A percentile compares a stretch with the other conserved stretches of the same genome.
phyloP scores from a whole-genome alignment of 2,329 filamentous ascomycete genomes.

The Alternaria ventricosa region DNA sequence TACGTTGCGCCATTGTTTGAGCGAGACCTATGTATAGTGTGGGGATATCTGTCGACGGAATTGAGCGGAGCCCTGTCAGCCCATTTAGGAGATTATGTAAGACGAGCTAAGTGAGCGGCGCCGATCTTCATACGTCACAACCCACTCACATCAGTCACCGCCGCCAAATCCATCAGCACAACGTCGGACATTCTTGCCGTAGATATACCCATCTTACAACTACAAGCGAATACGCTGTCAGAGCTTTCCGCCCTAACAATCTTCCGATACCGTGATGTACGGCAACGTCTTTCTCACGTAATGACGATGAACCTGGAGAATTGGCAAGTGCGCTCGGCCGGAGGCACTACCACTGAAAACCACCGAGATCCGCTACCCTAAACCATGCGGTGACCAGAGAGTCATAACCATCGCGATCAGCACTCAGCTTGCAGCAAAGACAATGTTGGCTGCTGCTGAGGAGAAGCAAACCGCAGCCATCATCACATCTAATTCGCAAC shows the following conservation, averaged over 20 bases:
- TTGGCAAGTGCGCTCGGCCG: not conserved
- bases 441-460: not conserved
- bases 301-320: not conserved
- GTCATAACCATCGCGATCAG: not conserved
- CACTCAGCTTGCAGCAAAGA: not conserved
- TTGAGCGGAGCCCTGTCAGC: not conserved
- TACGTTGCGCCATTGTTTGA: not conserved
- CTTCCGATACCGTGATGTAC: not conserved
- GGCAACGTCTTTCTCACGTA: not conserved
- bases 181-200: not conserved
- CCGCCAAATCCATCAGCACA: not conserved
- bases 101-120: not conserved
- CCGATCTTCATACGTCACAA: slow-evolving; percentile 3
- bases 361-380: not conserved
- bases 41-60: not conserved
- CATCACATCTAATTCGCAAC: not conserved
- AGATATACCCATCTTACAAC: no score
- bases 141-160: not conserved
- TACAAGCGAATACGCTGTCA: not conserved
- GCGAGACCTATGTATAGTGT: not conserved
- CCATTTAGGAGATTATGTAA: not conserved
- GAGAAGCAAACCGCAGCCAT: not conserved
- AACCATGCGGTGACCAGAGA: not conserved
- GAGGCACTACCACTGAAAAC: not conserved
- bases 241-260: not conserved